Conservation (phyloP, 768 basidiomycete genomes). For the Chalciporus sphaerocephalus region DNA sequence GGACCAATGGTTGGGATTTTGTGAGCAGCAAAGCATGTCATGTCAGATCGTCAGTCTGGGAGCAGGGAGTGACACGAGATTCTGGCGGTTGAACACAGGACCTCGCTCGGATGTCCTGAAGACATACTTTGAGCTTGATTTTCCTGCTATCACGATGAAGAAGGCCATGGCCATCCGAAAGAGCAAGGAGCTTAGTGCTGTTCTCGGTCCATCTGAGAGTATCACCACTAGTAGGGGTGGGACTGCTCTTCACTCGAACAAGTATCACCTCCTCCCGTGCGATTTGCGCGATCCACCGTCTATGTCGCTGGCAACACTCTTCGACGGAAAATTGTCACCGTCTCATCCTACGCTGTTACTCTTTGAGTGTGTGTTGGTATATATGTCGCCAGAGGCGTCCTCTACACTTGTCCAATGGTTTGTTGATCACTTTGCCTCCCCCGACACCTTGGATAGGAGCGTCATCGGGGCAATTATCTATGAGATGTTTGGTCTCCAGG, state of each 20-base stretch:
- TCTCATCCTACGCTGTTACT: slow-evolving; percentile 70
- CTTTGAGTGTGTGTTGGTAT: slow-evolving; percentile 90
- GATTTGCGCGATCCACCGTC: slow-evolving; percentile 66
- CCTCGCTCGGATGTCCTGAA: slow-evolving; percentile 44
- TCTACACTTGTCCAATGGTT: slow-evolving; percentile 69
- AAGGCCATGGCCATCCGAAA: slow-evolving; percentile 81
- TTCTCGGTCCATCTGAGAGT: slow-evolving; percentile 14
- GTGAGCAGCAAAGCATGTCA: slow-evolving; percentile 37
- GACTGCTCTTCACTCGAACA: slow-evolving; percentile 49
- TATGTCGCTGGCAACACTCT: slow-evolving; percentile 39
- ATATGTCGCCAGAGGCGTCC: slow-evolving; percentile 63
- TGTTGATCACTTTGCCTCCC: slow-evolving; percentile 41
- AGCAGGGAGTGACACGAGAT: slow-evolving; percentile 92
- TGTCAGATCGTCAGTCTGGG: slow-evolving; percentile 94
- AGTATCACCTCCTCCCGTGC: slow-evolving; percentile 62
- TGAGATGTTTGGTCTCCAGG: slow-evolving; percentile 89
- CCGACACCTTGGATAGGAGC: background rate
- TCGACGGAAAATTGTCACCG: slow-evolving; percentile 48
- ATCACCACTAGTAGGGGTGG: slow-evolving; percentile 12
- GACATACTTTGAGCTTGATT: slow-evolving; percentile 86
- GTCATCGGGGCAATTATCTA: slow-evolving; percentile 65
- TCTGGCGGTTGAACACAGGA: slow-evolving; percentile 79
- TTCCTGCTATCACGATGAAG: slow-evolving; percentile 75
- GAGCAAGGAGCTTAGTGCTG: slow-evolving; percentile 40
- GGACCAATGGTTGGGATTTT: slow-evolving; percentile 53